Conservation (phyloP, 2,329 filamentous ascomycete species). For the Tolypocladium ovalisporum region DNA sequence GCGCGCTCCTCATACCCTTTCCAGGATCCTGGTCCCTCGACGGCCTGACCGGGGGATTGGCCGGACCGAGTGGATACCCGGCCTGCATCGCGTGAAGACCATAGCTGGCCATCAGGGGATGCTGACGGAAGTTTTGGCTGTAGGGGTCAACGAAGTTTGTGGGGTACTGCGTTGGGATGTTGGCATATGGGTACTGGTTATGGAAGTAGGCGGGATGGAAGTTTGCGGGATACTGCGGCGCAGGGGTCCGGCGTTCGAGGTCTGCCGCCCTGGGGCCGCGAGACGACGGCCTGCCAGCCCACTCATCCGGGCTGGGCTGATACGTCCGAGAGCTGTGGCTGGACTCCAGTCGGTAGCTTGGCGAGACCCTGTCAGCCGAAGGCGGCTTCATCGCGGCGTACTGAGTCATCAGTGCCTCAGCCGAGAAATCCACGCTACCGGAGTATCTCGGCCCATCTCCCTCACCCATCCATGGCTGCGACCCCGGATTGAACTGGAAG, state of each 20-base stretch:
- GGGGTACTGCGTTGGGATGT: constrained; percentile 22
- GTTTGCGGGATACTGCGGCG: constrained; percentile 18
- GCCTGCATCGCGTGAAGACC: constrained; percentile 21
- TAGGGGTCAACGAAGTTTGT: constrained; percentile 26
- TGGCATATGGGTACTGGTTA: constrained; percentile 15
- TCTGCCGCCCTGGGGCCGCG: constrained; percentile 25
- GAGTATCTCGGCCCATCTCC: constrained; percentile 12
- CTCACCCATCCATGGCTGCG: constrained; percentile 33
- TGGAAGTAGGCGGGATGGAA: constrained; percentile 20
- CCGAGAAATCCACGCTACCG: constrained; percentile 18
- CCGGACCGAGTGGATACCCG: constrained; percentile 15
- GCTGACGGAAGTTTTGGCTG: constrained; percentile 20
- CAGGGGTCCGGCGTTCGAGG: constrained; percentile 24
- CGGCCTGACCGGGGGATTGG: constrained; percentile 18
- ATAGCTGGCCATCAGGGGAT: constrained; percentile 23
- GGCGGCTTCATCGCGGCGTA: constrained; percentile 20
- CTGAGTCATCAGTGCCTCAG: constrained; percentile 17
- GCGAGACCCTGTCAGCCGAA: constrained; percentile 28
- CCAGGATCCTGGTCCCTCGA: constrained; percentile 47
- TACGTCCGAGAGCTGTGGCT: constrained; percentile 14
- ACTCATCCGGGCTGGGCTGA: constrained; percentile 22
- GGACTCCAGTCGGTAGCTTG: constrained; percentile 18
- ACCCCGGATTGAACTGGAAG: constrained; percentile 36
- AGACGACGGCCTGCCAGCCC: constrained; percentile 23
- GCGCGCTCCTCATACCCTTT: constrained; percentile 54